Evolutionary conservation across 345 rosid species (phyloP).

Genomic region (Adansonia digitata): DNA sequence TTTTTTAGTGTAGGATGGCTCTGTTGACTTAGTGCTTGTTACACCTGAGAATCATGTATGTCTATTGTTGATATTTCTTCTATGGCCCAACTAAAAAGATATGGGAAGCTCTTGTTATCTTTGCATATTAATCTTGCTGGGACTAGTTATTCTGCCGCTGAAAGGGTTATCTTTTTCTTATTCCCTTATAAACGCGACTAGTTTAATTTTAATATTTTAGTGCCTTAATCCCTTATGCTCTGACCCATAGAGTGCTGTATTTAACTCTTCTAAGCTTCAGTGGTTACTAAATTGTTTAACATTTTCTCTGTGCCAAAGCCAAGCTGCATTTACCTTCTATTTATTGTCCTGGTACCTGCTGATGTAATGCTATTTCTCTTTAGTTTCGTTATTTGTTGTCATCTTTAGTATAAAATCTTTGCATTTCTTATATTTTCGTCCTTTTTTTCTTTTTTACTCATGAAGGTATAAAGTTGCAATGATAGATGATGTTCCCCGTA

Average conservation of each 20-base stretch:
- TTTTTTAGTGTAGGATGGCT: background rate
- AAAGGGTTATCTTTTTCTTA: background rate
- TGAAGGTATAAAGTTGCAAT: constrained; percentile 84
- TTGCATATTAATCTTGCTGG: background rate
- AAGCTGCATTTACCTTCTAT: background rate
- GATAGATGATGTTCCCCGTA: constrained; percentile 95
- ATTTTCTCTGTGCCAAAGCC: background rate
- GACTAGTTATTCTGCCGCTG: background rate
- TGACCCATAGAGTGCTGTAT: background rate
- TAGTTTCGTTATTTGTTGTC: background rate
- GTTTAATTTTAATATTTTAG: background rate
- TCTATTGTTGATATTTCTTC: background rate
- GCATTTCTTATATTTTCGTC: background rate
- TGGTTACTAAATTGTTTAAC: background rate
- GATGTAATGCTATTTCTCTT: background rate
- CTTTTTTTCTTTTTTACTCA: constrained; percentile 2
- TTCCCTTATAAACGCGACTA: background rate
- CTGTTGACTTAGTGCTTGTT: background rate
- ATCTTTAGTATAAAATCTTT: background rate
- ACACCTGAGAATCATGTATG: background rate
- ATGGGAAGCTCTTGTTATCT: background rate
- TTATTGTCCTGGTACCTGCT: background rate
- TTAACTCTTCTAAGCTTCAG: background rate
- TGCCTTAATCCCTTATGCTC: background rate
- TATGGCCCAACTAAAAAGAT: background rate